Conservation (phyloP, 106 monocot genomes). For the Phalaenopsis aphrodite region DNA sequence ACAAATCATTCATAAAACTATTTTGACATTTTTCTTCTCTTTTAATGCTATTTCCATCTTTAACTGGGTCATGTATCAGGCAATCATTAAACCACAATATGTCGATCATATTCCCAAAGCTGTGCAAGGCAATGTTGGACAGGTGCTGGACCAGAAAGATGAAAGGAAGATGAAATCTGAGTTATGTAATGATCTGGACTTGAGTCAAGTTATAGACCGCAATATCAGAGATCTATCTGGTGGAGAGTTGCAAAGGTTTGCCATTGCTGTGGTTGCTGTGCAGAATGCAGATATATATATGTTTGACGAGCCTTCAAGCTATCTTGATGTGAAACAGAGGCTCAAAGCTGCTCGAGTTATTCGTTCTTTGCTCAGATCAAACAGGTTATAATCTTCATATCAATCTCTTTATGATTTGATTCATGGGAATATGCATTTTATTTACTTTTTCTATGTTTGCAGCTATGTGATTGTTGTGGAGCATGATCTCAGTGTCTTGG, state of each 20-base stretch:
- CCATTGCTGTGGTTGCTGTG: constrained; percentile 85
- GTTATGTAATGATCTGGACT: constrained; percentile 67
- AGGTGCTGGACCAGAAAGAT: constrained; percentile 89
- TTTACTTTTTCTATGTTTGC: constrained; percentile 1
- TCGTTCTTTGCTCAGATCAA: constrained; percentile 73
- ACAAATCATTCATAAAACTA: no score
- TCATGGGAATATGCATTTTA: no score
- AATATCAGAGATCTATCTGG: constrained; percentile 96
- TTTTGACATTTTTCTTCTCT: no score
- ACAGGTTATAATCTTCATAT: constrained; percentile 40
- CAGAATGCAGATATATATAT: constrained; percentile 97
- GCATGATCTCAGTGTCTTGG: constrained; percentile 96
- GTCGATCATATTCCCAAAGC: constrained; percentile 98
- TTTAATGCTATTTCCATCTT: no score
- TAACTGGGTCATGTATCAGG: constrained; percentile 17
- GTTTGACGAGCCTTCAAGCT: constrained; percentile 23
- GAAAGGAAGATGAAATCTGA: constrained; percentile 62
- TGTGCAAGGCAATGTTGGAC: constrained; percentile 92
- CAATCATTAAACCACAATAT: constrained; percentile 93
- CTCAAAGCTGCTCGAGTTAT: constrained; percentile 96
- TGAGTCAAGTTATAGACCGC: constrained; percentile 92
- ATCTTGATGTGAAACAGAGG: constrained; percentile 24
- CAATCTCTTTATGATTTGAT: no score
- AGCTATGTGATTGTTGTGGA: constrained; percentile 99
- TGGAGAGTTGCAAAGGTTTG: constrained; percentile 95